A percentile compares a stretch with the other conserved stretches of the same genome.
Evolutionary conservation across 2,329 filamentous ascomycete species (phyloP).

Genomic region (Fusarium oxysporum): DNA sequence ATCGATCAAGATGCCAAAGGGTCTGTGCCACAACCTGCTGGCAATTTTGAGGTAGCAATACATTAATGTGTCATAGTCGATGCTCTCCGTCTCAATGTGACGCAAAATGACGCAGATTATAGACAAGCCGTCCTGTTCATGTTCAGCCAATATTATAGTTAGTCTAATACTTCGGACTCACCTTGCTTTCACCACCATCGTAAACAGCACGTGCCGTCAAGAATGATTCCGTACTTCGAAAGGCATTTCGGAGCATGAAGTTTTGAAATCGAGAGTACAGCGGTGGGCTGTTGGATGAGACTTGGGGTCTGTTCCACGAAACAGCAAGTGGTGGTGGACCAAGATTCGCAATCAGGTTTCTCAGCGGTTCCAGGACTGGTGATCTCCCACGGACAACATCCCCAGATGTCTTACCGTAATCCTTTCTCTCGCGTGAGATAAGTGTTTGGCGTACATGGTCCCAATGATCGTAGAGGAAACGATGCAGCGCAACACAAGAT

Average conservation of each 20-base stretch:
- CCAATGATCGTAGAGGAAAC: slow-evolving; percentile 79
- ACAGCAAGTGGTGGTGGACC: slow-evolving; percentile 75
- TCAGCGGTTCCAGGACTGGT: slow-evolving; percentile 69
- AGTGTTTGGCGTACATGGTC: slow-evolving; percentile 75
- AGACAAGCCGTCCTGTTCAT: slow-evolving; percentile 69
- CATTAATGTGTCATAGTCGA: slow-evolving; percentile 73
- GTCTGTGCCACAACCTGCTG: slow-evolving; percentile 76
- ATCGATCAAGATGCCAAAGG: slow-evolving; percentile 75
- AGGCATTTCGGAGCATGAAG: slow-evolving; percentile 78
- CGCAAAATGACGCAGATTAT: slow-evolving; percentile 77
- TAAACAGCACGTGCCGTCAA: slow-evolving; percentile 74
- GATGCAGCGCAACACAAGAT: slow-evolving; percentile 75
- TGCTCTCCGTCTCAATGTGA: slow-evolving; percentile 73
- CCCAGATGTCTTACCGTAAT: slow-evolving; percentile 65
- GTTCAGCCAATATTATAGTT: slow-evolving; percentile 19
- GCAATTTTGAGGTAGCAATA: slow-evolving; percentile 79
- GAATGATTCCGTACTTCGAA: slow-evolving; percentile 72
- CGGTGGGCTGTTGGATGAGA: slow-evolving; percentile 72
- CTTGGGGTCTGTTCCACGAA: slow-evolving; percentile 75
- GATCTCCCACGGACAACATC: slow-evolving; percentile 65
- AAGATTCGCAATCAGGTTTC: slow-evolving; percentile 72
- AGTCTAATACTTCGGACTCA: slow-evolving; percentile 40
- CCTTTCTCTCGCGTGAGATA: slow-evolving; percentile 68
- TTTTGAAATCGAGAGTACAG: slow-evolving; percentile 77
- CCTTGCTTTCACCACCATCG: slow-evolving; percentile 77